These are phyloP conservation scores for Ophiobolus disseminans DNA, from an alignment of 2,329 filamentous ascomycete species.

Conservation along the genomic window DNA sequence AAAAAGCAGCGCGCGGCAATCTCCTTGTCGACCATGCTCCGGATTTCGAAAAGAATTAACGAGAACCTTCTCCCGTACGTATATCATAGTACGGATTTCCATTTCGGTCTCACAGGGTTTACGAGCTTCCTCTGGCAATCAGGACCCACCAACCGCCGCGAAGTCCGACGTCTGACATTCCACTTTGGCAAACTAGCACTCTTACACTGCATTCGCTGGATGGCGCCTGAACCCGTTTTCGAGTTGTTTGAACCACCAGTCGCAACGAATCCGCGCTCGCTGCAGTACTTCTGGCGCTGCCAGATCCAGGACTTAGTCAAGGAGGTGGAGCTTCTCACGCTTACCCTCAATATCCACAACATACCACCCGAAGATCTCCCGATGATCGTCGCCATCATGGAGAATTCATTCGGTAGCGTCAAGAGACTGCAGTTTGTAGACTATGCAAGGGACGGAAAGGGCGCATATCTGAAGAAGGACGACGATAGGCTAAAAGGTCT, in stretches of 20 bases:
- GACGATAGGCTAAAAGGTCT: conserved; percentile 10
- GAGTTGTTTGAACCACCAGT: conserved; percentile 35
- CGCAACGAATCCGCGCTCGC: conserved; percentile 18
- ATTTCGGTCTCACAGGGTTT: conserved; percentile 31
- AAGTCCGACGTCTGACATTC: conserved; percentile 32
- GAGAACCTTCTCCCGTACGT: conserved; percentile 28
- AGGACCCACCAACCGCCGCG: conserved; percentile 28
- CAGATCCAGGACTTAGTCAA: conserved; percentile 37
- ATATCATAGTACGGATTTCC: conserved; percentile 35
- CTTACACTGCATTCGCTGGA: conserved; percentile 41
- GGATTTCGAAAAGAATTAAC: conserved; percentile 27
- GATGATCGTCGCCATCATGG: conserved; percentile 32
- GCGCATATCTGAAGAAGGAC: not conserved
- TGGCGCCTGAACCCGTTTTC: conserved; percentile 37
- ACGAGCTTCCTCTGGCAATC: conserved; percentile 29
- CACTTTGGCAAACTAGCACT: conserved; percentile 27
- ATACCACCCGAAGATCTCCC: conserved; percentile 26
- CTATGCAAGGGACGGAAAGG: conserved; percentile 2
- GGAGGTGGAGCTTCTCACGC: conserved; percentile 30
- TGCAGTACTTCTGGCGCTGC: conserved; percentile 42
- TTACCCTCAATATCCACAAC: conserved; percentile 32
- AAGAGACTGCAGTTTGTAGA: conserved; percentile 22
- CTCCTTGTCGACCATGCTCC: conserved; percentile 26
- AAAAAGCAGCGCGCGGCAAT: not conserved
- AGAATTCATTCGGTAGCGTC: conserved; percentile 23